Evolutionary conservation across 2,329 filamentous ascomycete genomes (phyloP).

Genomic region (Colletotrichum tofieldiae): DNA sequence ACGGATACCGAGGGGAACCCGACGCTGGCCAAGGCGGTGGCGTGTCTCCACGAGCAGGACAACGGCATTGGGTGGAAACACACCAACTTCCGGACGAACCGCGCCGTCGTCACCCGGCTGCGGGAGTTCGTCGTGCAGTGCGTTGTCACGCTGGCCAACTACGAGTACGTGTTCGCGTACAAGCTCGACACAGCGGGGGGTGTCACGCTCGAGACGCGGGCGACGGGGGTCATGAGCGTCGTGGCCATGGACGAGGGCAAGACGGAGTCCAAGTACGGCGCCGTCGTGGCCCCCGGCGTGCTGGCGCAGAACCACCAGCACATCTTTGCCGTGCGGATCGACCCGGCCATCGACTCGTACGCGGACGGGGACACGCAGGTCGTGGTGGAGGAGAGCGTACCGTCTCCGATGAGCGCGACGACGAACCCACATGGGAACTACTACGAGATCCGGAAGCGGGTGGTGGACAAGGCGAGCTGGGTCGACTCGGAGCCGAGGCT

Average conservation of each 20-base stretch:
- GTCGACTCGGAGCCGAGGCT: conserved; percentile 68
- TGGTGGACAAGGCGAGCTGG: conserved; percentile 62
- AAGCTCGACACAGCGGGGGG: conserved; percentile 75
- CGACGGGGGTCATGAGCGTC: conserved; percentile 76
- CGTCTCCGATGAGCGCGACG: conserved; percentile 59
- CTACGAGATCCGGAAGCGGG: conserved; percentile 68
- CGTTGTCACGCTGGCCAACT: conserved; percentile 79
- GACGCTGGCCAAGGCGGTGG: conserved; percentile 67
- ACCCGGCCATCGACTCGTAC: conserved; percentile 72
- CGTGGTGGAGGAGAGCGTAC: conserved; percentile 57
- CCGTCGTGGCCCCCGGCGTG: conserved; percentile 74
- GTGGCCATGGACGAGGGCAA: conserved; percentile 71
- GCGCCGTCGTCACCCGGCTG: conserved; percentile 72
- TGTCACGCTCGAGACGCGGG: conserved; percentile 74
- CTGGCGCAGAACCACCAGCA: conserved; percentile 81
- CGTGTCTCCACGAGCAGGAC: conserved; percentile 81
- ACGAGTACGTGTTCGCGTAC: conserved; percentile 73
- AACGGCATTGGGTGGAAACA: conserved; percentile 82
- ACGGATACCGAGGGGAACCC: conserved; percentile 69
- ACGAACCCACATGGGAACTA: conserved; percentile 75
- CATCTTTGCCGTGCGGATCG: conserved; percentile 76
- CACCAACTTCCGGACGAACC: conserved; percentile 76
- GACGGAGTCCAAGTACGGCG: conserved; percentile 69
- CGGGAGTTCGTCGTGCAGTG: conserved; percentile 78
- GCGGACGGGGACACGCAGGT: conserved; percentile 66